phyloP scores from a whole-genome alignment of 2,329 filamentous ascomycete genomes.

The Fusarium tanahbumbuense region DNA sequence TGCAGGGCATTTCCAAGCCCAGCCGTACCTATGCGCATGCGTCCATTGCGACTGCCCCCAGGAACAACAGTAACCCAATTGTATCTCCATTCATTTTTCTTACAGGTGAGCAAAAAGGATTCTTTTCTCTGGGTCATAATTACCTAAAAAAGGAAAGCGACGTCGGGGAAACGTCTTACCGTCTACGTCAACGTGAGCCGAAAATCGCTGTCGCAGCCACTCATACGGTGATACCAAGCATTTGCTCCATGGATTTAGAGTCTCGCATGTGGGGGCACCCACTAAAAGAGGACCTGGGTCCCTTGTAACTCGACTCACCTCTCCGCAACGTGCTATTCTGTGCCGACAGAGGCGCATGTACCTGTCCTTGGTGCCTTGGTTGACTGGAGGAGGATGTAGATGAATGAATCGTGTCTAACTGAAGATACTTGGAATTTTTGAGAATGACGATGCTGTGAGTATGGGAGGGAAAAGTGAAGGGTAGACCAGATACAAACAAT shows the following conservation, averaged over 20 bases:
- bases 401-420: neutral
- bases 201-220: constrained; percentile 8
- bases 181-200: constrained; percentile 17
- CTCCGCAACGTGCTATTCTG: constrained; percentile 25
- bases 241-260: constrained; percentile 26
- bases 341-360: constrained; percentile 14
- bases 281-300: constrained; percentile 13
- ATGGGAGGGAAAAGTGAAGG: neutral
- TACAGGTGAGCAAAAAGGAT: neutral
- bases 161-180: neutral
- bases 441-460: neutral
- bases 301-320: constrained; percentile 31
- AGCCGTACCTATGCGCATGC: constrained; percentile 6
- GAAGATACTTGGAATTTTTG: neutral
- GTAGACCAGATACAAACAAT: neutral
- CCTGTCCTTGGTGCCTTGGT: neutral
- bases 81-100: neutral
- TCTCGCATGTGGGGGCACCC: constrained; percentile 31
- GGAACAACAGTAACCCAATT: neutral
- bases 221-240: constrained; percentile 7
- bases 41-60: neutral
- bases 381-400: neutral
- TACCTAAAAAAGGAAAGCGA: neutral
- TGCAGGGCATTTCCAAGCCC: constrained; percentile 30
- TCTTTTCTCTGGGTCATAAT: neutral